Evolutionary conservation across 1,139 yeast species (phyloP), one percentile per base, ranked within the genome.

Genomic region (Protomyces inundatus): DNA sequence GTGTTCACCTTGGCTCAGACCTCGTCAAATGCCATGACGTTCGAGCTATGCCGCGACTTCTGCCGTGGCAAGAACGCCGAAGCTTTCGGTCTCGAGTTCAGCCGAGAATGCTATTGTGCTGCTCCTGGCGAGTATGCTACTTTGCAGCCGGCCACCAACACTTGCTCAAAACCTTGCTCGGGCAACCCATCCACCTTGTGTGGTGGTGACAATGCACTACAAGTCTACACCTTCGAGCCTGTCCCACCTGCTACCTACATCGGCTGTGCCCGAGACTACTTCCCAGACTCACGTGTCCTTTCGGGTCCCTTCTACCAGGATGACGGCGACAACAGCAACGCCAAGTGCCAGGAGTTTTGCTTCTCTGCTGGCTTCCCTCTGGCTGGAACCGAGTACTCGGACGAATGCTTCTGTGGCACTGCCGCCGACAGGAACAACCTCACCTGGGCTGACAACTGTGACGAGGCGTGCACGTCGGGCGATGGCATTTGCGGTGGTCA

Each of bases 181-280:
- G 62, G 62, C 9, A 58, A 58, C 52, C 23, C 34, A 9, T 40
- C 34, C 42, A 55, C 53, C 33, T 32, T 35, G 4, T 58, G 62
- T 23, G 62, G 62, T 4, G 62, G 62, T 5, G 48, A 51, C 56
- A 52, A 58, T 16, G 62, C 62, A 10, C 36, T 58, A n/a, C 46
- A 40, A n/a, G 50, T 58, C 30, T 58, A 58, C 50, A 10, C 48
- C 23, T 42, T 42, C 12, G 48, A 14, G 12, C 9, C 32, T 6
- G 33, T 30, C 6, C 48, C 48, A 14, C 30, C 32, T 14, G 48
- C 48, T 4, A 42, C 48, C 12, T 42, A 42, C 23, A 10, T 42
- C 9, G 48, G 48, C 2, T 42, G 48, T 16, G 48, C 48, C 2
- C 16, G 48, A 9, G 48, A 42, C 30, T 42, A 42, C 32, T 42